Conservation (phyloP, 306 rosid genomes). For the Casuarina glauca region DNA sequence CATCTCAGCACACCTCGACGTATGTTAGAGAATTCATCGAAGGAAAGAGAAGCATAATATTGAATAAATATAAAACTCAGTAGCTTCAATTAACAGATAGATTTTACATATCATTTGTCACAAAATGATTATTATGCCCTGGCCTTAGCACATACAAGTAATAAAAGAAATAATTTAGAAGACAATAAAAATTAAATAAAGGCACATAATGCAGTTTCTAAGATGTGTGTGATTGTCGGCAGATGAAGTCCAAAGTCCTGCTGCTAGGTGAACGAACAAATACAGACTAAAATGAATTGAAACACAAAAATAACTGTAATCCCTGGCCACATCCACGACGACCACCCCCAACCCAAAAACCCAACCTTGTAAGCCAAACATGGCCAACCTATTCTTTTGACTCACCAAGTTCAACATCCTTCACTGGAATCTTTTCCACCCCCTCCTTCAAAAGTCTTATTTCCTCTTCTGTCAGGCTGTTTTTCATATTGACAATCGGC, state of each 20-base stretch:
- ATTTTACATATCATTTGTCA: constrained; percentile 5
- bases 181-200: not conserved
- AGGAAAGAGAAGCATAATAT: not conserved
- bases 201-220: constrained; percentile 16
- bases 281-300: constrained; percentile 7
- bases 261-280: constrained; percentile 30
- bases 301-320: constrained; percentile 18
- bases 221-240: constrained; percentile 26
- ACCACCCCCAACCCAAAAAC: not conserved
- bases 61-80: not conserved
- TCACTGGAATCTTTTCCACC: constrained; percentile 37
- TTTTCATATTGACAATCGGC: constrained; percentile 44
- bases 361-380: not conserved
- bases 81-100: not conserved
- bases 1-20: not conserved
- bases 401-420: constrained; percentile 70
- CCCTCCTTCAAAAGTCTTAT: constrained; percentile 68
- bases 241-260: constrained; percentile 22
- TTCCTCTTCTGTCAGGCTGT: constrained; percentile 86
- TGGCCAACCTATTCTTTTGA: constrained; percentile 43
- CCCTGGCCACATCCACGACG: not conserved
- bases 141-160: not conserved
- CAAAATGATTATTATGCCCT: not conserved
- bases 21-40: not conserved
- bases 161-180: not conserved